Percentiles rank a stretch among this genome's conserved stretches.
phyloP scores from a whole-genome alignment of 192 early-diverging fungal species.

The Cladochytrium replicatum region DNA sequence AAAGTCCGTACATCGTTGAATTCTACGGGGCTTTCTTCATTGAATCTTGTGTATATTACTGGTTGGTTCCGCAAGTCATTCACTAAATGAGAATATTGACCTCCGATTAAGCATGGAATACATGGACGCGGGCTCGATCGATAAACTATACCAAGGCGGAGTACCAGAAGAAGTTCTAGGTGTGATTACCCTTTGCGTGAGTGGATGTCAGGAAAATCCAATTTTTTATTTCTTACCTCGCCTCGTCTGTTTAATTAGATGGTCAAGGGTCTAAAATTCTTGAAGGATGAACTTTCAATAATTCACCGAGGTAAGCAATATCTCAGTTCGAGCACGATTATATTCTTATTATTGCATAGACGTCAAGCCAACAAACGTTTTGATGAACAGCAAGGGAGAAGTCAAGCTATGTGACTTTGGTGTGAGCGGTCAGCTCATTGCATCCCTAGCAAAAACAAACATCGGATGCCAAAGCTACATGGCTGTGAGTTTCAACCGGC shows the following conservation, averaged over 20 bases:
- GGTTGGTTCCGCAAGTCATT: slow-evolving; percentile 15
- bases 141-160: slow-evolving; percentile 69
- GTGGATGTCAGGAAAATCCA: slow-evolving; percentile 1
- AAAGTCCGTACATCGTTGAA: slow-evolving; percentile 86
- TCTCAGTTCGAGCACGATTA: not conserved
- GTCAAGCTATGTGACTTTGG: slow-evolving; percentile 97
- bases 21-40: slow-evolving; percentile 97
- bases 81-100: slow-evolving; percentile 8
- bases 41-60: slow-evolving; percentile 93
- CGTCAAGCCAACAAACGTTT: slow-evolving; percentile 91
- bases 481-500: slow-evolving; percentile 49
- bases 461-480: slow-evolving; percentile 93
- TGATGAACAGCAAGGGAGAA: slow-evolving; percentile 75
- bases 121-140: slow-evolving; percentile 94
- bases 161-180: slow-evolving; percentile 73
- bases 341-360: slow-evolving; percentile 36
- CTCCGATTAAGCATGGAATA: slow-evolving; percentile 66
- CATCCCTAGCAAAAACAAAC: slow-evolving; percentile 86
- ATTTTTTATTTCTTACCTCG: slow-evolving; percentile 6
- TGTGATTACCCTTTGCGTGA: slow-evolving; percentile 63
- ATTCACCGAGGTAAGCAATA: slow-evolving; percentile 63
- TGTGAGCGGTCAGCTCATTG: slow-evolving; percentile 72
- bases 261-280: slow-evolving; percentile 69
- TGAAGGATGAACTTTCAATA: slow-evolving; percentile 78
- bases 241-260: slow-evolving; percentile 43